Evolutionary conservation across 352 stramenopile species (phyloP).

Genomic region (Poterioochromonas sp.): DNA sequence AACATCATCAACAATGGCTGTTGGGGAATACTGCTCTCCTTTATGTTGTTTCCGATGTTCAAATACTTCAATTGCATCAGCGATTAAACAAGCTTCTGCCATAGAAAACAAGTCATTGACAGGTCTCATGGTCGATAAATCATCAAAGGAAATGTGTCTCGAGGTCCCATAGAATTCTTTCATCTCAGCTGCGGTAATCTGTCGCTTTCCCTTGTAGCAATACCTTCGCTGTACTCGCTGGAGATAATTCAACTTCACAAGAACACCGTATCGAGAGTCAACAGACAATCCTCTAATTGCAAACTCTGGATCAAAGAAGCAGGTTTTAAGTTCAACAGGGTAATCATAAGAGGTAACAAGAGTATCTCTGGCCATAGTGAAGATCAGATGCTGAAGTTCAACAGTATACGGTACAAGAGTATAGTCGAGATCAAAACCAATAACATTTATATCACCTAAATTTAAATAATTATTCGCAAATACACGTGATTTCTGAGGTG

Average conservation of each 20-base stretch:
- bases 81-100: constrained; percentile 69
- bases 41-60: constrained; percentile 39
- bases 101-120: constrained; percentile 75
- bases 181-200: constrained; percentile 58
- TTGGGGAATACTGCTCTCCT: constrained; percentile 40
- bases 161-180: constrained; percentile 65
- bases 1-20: constrained; percentile 58
- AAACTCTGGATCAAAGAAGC: constrained; percentile 63
- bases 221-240: constrained; percentile 52
- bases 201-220: constrained; percentile 61
- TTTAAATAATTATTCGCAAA: constrained; percentile 47
- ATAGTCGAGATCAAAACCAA: constrained; percentile 70
- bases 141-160: constrained; percentile 58
- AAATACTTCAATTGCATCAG: constrained; percentile 70
- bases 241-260: constrained; percentile 71
- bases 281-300: constrained; percentile 65
- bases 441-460: constrained; percentile 44
- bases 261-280: constrained; percentile 63
- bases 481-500: constrained; percentile 21
- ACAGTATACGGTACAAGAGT: constrained; percentile 68
- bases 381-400: constrained; percentile 70
- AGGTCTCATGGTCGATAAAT: constrained; percentile 53
- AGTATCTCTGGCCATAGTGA: constrained; percentile 65
- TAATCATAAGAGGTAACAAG: constrained; percentile 65
- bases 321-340: constrained; percentile 52